Conservation (phyloP, 768 basidiomycete species). For the Calocera cornea region DNA sequence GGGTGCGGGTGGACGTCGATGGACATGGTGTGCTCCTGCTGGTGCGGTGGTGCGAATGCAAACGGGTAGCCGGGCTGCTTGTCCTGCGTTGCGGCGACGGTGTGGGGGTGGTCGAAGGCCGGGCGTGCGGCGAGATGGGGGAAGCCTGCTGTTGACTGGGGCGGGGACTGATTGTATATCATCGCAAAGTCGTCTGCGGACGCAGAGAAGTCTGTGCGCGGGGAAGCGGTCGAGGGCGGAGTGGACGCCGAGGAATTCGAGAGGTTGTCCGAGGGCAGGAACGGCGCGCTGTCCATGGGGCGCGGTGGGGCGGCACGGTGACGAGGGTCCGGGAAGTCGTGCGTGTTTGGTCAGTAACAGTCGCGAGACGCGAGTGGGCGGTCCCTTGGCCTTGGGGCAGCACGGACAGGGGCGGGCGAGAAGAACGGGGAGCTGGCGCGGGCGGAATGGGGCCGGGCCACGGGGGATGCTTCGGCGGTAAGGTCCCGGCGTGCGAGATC, state of each 20-base stretch:
- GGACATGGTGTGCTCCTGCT: background rate
- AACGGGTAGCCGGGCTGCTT: constrained; percentile 26
- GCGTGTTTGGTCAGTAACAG: no score
- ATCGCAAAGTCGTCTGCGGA: constrained; percentile 1
- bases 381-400: no score
- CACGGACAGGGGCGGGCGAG: no score
- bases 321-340: no score
- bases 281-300: background rate
- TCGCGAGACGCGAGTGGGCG: no score
- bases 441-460: no score
- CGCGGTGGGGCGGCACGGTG: background rate
- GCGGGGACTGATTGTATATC: constrained; percentile 4
- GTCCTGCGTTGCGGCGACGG: constrained; percentile 24
- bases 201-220: background rate
- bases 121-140: background rate
- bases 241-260: constrained; percentile 4
- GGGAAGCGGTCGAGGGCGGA: background rate
- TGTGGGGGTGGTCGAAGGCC: constrained; percentile 14
- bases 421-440: no score
- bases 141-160: background rate
- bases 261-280: background rate
- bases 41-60: constrained; percentile 32
- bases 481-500: no score
- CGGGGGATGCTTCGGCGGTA: no score
- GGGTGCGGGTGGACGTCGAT: background rate